Percentiles rank a stretch among this genome's conserved stretches.
Evolutionary conservation across 1,284 basidiomycete species (phyloP).

Genomic region (Rhizoctonia solani): DNA sequence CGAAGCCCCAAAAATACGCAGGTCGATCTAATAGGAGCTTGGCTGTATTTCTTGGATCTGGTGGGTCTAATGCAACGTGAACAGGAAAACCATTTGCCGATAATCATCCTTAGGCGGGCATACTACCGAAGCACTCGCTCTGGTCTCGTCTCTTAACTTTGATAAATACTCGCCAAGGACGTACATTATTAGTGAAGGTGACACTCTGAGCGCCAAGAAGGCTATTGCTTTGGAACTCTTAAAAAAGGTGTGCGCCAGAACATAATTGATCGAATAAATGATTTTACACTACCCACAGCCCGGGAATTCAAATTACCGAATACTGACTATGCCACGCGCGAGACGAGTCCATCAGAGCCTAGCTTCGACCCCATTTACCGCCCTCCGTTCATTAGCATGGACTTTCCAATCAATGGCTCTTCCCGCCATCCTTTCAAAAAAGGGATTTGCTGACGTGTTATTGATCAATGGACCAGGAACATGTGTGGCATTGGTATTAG

Average conservation of each 20-base stretch:
- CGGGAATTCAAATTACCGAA: slow-evolving; percentile 40
- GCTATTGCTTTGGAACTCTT: slow-evolving; percentile 65
- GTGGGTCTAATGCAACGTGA: too few relatives aligned
- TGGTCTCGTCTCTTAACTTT: slow-evolving; percentile 79
- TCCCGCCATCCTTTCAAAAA: slow-evolving; percentile 49
- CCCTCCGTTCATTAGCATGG: slow-evolving; percentile 62
- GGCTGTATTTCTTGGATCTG: slow-evolving; percentile 65
- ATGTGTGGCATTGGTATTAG: slow-evolving; percentile 78
- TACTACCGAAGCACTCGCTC: slow-evolving; percentile 82
- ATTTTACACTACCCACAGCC: not conserved
- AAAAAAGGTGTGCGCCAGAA: slow-evolving; percentile 41
- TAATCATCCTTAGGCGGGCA: too few relatives aligned
- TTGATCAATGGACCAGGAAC: slow-evolving; percentile 96
- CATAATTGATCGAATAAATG: not conserved
- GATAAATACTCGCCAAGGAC: slow-evolving; percentile 73
- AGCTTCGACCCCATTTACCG: slow-evolving; percentile 67
- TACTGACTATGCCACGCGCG: slow-evolving; percentile 81
- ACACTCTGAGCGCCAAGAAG: slow-evolving; percentile 76
- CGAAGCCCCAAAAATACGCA: slow-evolving; percentile 1
- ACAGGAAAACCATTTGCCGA: too few relatives aligned
- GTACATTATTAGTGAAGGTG: slow-evolving; percentile 85
- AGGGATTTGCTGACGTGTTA: slow-evolving; percentile 71
- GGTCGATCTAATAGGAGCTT: slow-evolving; percentile 47
- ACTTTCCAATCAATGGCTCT: slow-evolving; percentile 62
- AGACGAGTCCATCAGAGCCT: slow-evolving; percentile 80